Evolutionary conservation across 192 early-diverging fungal genomes (phyloP).

Genomic region (Linnemannia hyalina): DNA sequence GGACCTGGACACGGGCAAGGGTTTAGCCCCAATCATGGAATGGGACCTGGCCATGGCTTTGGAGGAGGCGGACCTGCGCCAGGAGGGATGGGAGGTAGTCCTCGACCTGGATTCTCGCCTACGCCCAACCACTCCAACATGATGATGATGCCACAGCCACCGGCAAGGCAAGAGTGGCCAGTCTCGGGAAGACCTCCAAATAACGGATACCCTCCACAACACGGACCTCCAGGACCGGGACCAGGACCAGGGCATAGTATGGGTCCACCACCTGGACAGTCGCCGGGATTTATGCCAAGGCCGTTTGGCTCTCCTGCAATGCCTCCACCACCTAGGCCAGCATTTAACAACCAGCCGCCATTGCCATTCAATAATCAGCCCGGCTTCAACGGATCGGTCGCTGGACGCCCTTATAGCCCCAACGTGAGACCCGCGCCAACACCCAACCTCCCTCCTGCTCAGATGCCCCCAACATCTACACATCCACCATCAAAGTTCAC

Average conservation of each 20-base stretch:
- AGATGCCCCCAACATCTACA: not conserved
- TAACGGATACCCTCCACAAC: conserved; percentile 17
- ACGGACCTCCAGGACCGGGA: not conserved
- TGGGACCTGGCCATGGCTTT: conserved; percentile 1
- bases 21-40: conserved; percentile 16
- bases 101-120: conserved; percentile 23
- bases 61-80: conserved; percentile 1
- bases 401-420: conserved; percentile 27
- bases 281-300: conserved; percentile 15
- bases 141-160: conserved; percentile 36
- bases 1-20: conserved; percentile 23
- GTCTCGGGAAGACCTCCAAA: conserved; percentile 24
- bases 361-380: conserved; percentile 5
- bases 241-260: not conserved
- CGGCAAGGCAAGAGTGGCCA: conserved; percentile 50
- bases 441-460: not conserved
- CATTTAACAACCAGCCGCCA: conserved; percentile 1
- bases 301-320: conserved; percentile 13
- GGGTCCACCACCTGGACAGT: conserved; percentile 7
- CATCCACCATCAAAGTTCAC: not conserved
- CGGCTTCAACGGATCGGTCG: not conserved
- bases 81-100: not conserved
- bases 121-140: conserved; percentile 34
- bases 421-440: conserved; percentile 8
- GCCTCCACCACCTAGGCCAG: conserved; percentile 2